These are phyloP conservation scores for Solanum sejunctum DNA, from an alignment of 257 asterid genomes.

Conservation along the genomic window DNA sequence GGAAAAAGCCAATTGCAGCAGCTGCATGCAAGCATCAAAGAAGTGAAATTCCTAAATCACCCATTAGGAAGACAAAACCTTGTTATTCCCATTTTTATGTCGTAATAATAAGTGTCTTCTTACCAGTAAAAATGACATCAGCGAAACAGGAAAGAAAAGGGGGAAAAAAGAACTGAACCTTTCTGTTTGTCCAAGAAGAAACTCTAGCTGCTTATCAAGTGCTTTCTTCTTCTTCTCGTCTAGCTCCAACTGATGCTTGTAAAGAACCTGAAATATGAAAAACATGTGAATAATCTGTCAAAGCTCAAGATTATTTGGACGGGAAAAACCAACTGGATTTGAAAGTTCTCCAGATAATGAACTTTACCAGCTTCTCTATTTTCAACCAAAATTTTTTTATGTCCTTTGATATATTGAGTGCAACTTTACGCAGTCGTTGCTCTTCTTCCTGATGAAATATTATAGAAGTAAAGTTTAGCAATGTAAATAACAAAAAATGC, in stretches of 20 bases:
- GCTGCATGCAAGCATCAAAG: neutral
- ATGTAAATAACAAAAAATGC: neutral
- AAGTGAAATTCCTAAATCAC: neutral
- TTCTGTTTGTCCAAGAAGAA: constrained; percentile 98
- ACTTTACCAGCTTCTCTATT: constrained; percentile 89
- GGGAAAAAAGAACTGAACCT: constrained; percentile 27
- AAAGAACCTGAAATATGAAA: constrained; percentile 54
- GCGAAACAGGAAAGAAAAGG: neutral
- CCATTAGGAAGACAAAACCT: neutral
- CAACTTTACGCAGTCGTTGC: constrained; percentile 75
- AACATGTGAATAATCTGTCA: constrained; percentile 1
- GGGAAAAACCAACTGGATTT: neutral
- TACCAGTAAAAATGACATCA: neutral
- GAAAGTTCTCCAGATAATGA: constrained; percentile 5
- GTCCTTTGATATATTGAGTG: constrained; percentile 83
- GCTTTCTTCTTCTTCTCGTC: constrained; percentile 92
- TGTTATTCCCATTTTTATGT: neutral
- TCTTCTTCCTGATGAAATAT: constrained; percentile 71
- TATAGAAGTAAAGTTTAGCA: neutral
- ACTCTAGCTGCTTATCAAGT: constrained; percentile 92
- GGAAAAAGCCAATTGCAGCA: neutral
- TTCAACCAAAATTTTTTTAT: constrained; percentile 95
- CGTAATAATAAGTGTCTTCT: neutral
- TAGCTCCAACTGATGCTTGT: constrained; percentile 87
- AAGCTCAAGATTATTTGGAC: neutral